These are phyloP conservation scores for Brassica rapa DNA, from an alignment of 345 rosid species.

Conservation along the genomic window DNA sequence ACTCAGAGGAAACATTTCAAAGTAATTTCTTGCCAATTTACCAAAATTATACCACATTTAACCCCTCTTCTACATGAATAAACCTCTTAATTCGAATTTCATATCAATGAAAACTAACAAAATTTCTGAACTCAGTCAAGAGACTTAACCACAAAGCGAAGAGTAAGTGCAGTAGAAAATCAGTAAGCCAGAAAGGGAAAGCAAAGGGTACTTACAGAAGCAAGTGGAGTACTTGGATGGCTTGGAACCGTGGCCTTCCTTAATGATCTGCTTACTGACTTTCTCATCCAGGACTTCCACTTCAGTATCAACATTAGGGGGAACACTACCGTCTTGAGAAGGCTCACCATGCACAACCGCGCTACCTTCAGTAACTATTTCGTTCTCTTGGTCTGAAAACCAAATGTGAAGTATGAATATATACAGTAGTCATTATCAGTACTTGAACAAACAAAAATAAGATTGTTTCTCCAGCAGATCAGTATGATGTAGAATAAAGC, in stretches of 20 bases:
- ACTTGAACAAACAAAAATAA: neutral
- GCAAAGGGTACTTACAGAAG: constrained; percentile 60
- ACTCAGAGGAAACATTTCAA: constrained; percentile 1
- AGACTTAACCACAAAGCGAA: neutral
- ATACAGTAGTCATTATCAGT: constrained; percentile 2
- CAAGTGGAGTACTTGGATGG: constrained; percentile 91
- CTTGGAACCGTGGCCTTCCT: constrained; percentile 90
- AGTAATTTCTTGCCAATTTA: neutral
- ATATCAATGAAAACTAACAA: constrained; percentile 1
- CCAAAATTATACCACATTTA: constrained; percentile 6
- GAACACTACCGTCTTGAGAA: constrained; percentile 57
- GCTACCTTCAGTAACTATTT: constrained; percentile 58
- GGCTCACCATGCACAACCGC: constrained; percentile 63
- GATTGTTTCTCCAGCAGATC: neutral
- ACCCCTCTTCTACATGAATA: neutral
- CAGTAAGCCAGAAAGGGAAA: neutral
- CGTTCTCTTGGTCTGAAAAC: constrained; percentile 58
- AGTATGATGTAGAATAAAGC: no score
- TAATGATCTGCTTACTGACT: constrained; percentile 82
- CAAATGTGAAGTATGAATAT: constrained; percentile 9
- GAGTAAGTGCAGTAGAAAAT: neutral
- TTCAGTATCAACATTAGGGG: constrained; percentile 71
- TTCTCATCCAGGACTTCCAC: constrained; percentile 73
- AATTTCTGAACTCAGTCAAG: neutral
- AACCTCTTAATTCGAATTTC: neutral